Evolutionary conservation across 139 green algal genomes (phyloP), one percentile per base, ranked within the genome.

Genomic region (Nannochloris sp.): DNA sequence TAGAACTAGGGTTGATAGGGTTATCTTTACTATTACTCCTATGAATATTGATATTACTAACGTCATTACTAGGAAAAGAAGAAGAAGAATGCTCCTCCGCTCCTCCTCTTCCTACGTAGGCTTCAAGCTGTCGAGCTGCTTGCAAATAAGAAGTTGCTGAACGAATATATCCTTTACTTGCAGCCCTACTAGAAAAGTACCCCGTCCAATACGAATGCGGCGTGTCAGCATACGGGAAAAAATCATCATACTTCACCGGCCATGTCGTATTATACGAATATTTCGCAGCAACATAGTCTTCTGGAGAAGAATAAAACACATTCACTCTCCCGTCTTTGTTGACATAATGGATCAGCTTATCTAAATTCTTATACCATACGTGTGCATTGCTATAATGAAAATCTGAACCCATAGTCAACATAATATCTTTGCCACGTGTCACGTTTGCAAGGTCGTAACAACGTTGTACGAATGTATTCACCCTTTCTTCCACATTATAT

Each of bases 211-310:
- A 94, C 48, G 70, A 82, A 57, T 93, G 75, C 3, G 72, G 61
- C 47, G 57, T 76, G 68, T 97, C 87, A 10, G 87, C 80, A 54
- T 97, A 96, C 6, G 90, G 90, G 67, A 96, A 96, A 74, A 94
- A 93, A 69, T 96, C 90, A 60, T 91, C 85, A 4, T 65, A 78
- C 70, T 91, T 95, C 10, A 86, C 61, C 6, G 82, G 77, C 82
- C 82, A 91, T 23, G 36, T 53, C 3, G 68, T 19, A 15, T 70
- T 71, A 55, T 83, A 82, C 6, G 34, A 54, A 32, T 89, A 67
- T 71, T 95, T 96, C 35, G 80, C 87, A 7, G 46, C 76, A 0
- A 86, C 61, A 55, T 96, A 96, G 0, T 48, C 54, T 6, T 61
- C 63, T 3, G 90, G 90, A 1, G 85, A 90, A 4, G 90, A 97